These are phyloP conservation scores for Byssoonygena ceratinophila DNA, from an alignment of 2,329 filamentous ascomycete species.

Conservation along the genomic window DNA sequence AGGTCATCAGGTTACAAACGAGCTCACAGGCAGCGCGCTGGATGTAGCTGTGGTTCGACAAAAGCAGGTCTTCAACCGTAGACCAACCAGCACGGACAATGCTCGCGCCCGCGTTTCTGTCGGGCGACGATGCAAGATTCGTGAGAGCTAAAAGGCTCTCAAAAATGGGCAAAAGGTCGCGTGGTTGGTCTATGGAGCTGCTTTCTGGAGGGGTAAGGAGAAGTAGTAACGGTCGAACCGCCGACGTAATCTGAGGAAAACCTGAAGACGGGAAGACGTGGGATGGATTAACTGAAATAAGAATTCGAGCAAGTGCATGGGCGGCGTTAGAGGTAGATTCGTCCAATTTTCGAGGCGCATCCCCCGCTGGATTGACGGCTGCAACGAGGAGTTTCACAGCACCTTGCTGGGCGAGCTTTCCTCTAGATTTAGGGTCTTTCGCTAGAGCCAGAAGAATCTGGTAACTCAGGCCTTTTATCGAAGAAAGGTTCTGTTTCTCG, in stretches of 20 bases:
- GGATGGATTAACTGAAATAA: conserved; percentile 74
- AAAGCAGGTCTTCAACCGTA: conserved; percentile 69
- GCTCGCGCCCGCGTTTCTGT: conserved; percentile 46
- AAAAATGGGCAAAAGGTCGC: conserved; percentile 78
- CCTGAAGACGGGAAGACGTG: conserved; percentile 76
- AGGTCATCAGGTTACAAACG: conserved; percentile 66
- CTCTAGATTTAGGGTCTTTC: conserved; percentile 61
- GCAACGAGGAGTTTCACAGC: conserved; percentile 73
- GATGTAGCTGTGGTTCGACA: conserved; percentile 64
- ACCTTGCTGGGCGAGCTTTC: conserved; percentile 83
- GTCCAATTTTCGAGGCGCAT: conserved; percentile 32
- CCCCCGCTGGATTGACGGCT: conserved; percentile 42
- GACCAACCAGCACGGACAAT: conserved; percentile 67
- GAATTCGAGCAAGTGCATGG: conserved; percentile 70
- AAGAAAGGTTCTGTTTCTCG: conserved; percentile 57
- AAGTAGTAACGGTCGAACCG: conserved; percentile 69
- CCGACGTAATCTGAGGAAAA: conserved; percentile 59
- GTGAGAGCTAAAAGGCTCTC: conserved; percentile 86
- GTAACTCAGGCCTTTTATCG: conserved; percentile 57
- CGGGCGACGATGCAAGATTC: conserved; percentile 64
- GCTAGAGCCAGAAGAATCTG: conserved; percentile 70
- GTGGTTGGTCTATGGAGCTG: conserved; percentile 44
- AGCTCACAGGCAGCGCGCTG: conserved; percentile 78
- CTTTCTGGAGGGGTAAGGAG: conserved; percentile 59
- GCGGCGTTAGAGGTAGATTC: conserved; percentile 50